phyloP scores from a whole-genome alignment of 2,329 filamentous ascomycete species.

The Scolecobasidium constrictum region DNA sequence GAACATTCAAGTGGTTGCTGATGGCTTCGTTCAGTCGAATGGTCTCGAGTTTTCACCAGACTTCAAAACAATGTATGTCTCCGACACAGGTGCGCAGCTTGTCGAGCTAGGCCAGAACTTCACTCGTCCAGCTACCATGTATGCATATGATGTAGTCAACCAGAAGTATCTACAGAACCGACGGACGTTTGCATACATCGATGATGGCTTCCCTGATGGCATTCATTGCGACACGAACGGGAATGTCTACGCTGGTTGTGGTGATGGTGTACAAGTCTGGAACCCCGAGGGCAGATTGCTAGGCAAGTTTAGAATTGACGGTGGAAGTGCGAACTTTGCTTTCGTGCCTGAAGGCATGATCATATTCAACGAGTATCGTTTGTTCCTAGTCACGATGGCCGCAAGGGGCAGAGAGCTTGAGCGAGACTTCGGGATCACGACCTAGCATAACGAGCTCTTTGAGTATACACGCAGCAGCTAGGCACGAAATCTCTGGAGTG shows the following conservation, averaged over 20 bases:
- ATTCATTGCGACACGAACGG: conserved; percentile 42
- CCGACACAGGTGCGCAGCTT: conserved; percentile 41
- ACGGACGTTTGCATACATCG: conserved; percentile 44
- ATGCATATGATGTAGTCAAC: conserved; percentile 30
- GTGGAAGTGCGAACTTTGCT: conserved; percentile 24
- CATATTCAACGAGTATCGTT: conserved; percentile 23
- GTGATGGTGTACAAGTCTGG: conserved; percentile 46
- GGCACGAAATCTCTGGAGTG: too few relatives aligned
- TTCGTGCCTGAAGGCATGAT: conserved; percentile 23
- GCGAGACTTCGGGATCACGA: conserved; percentile 26
- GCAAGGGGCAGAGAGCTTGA: conserved; percentile 24
- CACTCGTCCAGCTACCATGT: conserved; percentile 30
- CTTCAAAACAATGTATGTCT: conserved; percentile 42
- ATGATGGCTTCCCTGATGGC: conserved; percentile 48
- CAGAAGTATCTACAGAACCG: conserved; percentile 24
- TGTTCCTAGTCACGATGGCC: conserved; percentile 24
- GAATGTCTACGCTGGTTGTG: conserved; percentile 45
- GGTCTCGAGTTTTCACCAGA: conserved; percentile 47
- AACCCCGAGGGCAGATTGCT: conserved; percentile 38
- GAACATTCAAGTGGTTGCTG: conserved; percentile 44
- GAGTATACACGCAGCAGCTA: too few relatives aligned
- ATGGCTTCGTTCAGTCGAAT: conserved; percentile 46
- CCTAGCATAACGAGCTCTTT: too few relatives aligned
- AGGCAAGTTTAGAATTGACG: conserved; percentile 45
- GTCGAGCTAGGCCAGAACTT: conserved; percentile 19